Percentiles rank a stretch among this genome's conserved stretches.
Conservation (phyloP, 2,329 filamentous ascomycete species). For the Verticillium albo-atrum region DNA sequence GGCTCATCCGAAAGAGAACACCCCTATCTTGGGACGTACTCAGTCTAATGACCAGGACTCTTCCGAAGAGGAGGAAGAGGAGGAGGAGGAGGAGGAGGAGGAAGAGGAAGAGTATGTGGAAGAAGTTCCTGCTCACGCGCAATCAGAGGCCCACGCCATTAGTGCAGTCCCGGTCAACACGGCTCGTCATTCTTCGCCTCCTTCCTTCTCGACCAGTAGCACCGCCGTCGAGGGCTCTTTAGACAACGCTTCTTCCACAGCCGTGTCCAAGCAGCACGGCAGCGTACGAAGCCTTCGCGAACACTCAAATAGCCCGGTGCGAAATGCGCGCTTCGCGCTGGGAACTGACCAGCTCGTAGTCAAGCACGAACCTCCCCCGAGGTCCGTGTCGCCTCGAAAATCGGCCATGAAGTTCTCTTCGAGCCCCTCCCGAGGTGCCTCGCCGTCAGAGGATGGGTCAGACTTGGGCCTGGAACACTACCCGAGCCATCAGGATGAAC, state of each 20-base stretch:
- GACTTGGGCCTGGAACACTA: conserved; percentile 26
- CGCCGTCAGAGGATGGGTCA: conserved; percentile 46
- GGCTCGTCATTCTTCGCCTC: neutral
- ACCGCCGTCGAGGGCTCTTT: conserved; percentile 3
- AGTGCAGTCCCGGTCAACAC: conserved; percentile 29
- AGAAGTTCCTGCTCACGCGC: conserved; percentile 13
- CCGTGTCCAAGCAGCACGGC: conserved; percentile 7
- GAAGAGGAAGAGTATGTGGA: conserved; percentile 5
- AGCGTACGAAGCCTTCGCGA: conserved; percentile 26
- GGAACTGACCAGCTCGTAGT: conserved; percentile 50
- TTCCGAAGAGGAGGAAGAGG: conserved; percentile 29
- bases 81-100: conserved; percentile 7
- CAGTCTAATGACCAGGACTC: conserved; percentile 42
- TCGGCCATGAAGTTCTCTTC: conserved; percentile 65
- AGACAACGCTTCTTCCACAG: neutral
- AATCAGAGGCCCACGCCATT: conserved; percentile 16
- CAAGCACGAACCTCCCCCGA: conserved; percentile 63
- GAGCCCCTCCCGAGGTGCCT: conserved; percentile 47
- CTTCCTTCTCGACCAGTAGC: conserved; percentile 6
- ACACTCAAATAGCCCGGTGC: conserved; percentile 57
- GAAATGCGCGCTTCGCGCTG: conserved; percentile 63
- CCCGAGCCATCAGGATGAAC: conserved; percentile 29
- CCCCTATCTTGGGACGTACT: conserved; percentile 26
- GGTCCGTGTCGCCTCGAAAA: conserved; percentile 72
- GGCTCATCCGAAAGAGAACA: conserved; percentile 1